Evolutionary conservation across 176 grass and related monocot genomes (phyloP).

Genomic region (Puccinellia tenuiflora): DNA sequence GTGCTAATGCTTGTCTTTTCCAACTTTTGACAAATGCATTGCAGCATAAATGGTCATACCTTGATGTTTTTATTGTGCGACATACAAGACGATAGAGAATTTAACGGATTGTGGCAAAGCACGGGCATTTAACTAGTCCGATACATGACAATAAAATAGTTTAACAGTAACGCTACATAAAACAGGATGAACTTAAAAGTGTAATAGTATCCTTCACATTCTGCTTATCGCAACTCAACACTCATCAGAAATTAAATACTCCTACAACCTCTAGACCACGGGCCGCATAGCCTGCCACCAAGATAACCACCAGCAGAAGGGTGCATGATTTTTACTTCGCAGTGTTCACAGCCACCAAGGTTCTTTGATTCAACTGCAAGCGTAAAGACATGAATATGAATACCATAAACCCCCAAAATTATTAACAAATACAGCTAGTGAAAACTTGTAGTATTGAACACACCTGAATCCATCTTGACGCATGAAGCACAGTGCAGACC

Average conservation of each 20-base stretch:
- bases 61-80: no score
- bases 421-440: not conserved
- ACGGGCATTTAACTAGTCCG: no score
- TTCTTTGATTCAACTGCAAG: not conserved
- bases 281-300: not conserved
- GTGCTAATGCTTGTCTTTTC: no score
- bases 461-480: not conserved
- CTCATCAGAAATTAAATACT: not conserved
- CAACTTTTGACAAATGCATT: no score
- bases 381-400: not conserved
- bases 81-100: no score
- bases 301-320: not conserved
- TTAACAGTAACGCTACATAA: no score
- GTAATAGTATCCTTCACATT: no score
- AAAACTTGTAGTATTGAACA: not conserved
- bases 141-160: no score
- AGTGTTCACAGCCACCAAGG: not conserved
- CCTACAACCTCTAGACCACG: not conserved
- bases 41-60: no score
- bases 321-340: not conserved
- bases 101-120: no score
- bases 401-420: not conserved
- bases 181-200: no score
- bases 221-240: no score
- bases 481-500: not conserved